Evolutionary conservation across 2,329 filamentous ascomycete species (phyloP), one percentile per base, ranked within the genome.

Genomic region (Triangularia setosa): DNA sequence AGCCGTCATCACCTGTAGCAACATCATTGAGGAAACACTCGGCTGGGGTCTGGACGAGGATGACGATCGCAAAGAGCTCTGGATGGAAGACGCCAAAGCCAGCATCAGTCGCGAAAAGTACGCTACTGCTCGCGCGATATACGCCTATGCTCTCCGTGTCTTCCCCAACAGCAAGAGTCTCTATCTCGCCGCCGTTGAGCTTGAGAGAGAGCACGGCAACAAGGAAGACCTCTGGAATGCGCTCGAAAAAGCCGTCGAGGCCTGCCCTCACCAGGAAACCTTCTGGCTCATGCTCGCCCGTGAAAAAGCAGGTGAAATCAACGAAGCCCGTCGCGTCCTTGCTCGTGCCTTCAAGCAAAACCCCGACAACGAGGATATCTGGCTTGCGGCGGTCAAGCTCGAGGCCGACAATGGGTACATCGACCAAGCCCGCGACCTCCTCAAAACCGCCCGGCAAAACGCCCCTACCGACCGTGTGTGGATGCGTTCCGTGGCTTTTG

Each of bases 281-380:
- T 80, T 99, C 21, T 99, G 95, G 95, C 90, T 99, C 84, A 90
- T 96, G 82, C 88, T 97, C 61, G 95, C 94, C 35, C 92, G 94
- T 77, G 95, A 98, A 79, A 96, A 95, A 73, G 87, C 90, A 2
- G 93, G 93, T 58, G 90, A 96, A 72, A 88, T 96, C 54, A 90
- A 97, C 74, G 92, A 92, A 67, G 93, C 95, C 12, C 87, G 95
- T 63, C 83, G 88, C 67, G 93, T 98, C 1, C 86, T 99, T 16
- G 94, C 88, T 27, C 87, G 90, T 68, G 95, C 94, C 4, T 99
- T 99, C 82, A 90, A 94, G 71, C 92, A 97, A 75, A 96, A 98
- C 72, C 92, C 92, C 1, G 93, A 96, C 76, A 97, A 97, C 78
- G 95, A 99, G 77, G 93, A 98, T 75, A 97, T 99, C 69, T 99